Conservation (phyloP, 176 grass and related monocot genomes). For the Zoysia japonica region DNA sequence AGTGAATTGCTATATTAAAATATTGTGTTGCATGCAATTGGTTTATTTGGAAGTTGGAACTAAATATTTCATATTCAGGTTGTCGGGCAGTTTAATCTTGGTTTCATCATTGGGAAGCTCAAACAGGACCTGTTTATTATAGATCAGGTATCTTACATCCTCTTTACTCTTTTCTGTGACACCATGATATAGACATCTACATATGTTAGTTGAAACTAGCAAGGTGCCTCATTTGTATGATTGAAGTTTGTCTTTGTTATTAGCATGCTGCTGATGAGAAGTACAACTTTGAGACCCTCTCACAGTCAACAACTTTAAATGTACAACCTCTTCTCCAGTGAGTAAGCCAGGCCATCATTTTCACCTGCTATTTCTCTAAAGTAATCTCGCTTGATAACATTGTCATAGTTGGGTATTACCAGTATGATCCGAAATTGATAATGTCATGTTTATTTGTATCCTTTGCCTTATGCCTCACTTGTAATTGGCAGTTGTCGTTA, state of each 20-base stretch:
- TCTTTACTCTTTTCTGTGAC: constrained; percentile 7
- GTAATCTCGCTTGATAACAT: constrained; percentile 12
- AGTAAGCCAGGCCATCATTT: constrained; percentile 54
- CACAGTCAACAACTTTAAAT: constrained; percentile 88
- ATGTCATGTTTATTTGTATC: constrained; percentile 8
- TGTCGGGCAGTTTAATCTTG: constrained; percentile 98
- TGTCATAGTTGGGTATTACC: constrained; percentile 11
- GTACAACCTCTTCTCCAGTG: constrained; percentile 91
- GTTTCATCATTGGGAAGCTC: constrained; percentile 95
- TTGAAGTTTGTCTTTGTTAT: constrained; percentile 41
- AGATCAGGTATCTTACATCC: constrained; percentile 74
- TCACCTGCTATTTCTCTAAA: constrained; percentile 23
- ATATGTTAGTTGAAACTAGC: constrained; percentile 38
- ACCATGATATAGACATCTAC: constrained; percentile 23
- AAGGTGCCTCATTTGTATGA: constrained; percentile 21
- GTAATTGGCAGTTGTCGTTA: constrained; percentile 32
- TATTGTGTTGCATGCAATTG: constrained; percentile 6
- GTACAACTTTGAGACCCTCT: constrained; percentile 91
- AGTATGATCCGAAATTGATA: not conserved
- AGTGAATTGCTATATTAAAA: constrained; percentile 1
- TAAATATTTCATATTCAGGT: constrained; percentile 60
- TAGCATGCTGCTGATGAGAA: constrained; percentile 99
- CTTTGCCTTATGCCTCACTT: constrained; percentile 20
- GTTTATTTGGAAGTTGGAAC: constrained; percentile 6
- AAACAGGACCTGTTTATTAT: constrained; percentile 91